Conservation (phyloP, 768 basidiomycete genomes). For the Cyclocybe cylindracea region DNA sequence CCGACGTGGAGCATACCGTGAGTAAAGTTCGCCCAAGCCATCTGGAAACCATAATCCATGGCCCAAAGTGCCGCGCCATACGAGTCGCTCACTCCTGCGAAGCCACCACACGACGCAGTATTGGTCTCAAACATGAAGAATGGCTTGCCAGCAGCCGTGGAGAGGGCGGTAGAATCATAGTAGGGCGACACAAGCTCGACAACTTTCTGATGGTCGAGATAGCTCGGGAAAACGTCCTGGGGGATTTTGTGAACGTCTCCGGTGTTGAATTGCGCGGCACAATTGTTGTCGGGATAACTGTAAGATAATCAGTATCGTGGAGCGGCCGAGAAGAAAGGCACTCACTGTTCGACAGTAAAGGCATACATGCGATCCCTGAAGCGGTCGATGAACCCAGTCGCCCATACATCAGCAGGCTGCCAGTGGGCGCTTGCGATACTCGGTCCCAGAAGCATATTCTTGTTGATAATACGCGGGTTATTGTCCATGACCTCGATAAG, state of each 20-base stretch:
- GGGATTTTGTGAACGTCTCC: conserved; percentile 38
- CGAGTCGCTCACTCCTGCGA: conserved; percentile 60
- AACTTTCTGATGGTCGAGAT: conserved; percentile 61
- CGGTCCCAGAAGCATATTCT: conserved; percentile 56
- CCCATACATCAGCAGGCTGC: conserved; percentile 47
- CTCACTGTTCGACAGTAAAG: conserved; percentile 59
- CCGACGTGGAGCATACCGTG: conserved; percentile 60
- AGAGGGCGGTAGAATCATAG: conserved; percentile 45
- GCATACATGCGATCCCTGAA: conserved; percentile 43
- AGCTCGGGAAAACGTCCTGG: conserved; percentile 50
- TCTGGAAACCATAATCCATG: conserved; percentile 62
- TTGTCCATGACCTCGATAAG: conserved; percentile 24
- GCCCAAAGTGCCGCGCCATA: conserved; percentile 70
- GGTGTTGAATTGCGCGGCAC: conserved; percentile 47
- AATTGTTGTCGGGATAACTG: conserved; percentile 56
- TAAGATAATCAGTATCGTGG: neutral
- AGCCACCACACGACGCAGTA: conserved; percentile 69
- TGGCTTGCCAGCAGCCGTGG: conserved; percentile 42
- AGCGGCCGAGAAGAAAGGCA: conserved; percentile 2
- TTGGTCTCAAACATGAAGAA: conserved; percentile 76
- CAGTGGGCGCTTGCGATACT: conserved; percentile 59
- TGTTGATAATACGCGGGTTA: conserved; percentile 25
- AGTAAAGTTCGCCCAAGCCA: conserved; percentile 60
- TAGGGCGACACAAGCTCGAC: conserved; percentile 53
- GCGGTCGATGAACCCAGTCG: conserved; percentile 48